Conservation (phyloP, 2,329 filamentous ascomycete species). For the Talaromyces piceae region DNA sequence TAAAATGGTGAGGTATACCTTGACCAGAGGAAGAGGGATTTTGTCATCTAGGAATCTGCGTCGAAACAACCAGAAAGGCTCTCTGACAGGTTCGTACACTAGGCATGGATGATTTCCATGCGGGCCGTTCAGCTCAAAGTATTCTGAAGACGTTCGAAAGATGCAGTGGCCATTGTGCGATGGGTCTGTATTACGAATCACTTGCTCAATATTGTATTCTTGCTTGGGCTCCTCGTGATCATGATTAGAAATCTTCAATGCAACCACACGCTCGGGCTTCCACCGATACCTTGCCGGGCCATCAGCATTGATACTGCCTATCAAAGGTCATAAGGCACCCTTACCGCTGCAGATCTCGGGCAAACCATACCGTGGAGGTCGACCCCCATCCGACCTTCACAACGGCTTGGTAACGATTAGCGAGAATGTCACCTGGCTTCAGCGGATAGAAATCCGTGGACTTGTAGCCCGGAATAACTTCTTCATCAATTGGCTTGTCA, state of each 20-base stretch:
- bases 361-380: conserved; percentile 31
- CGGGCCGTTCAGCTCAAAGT: conserved; percentile 6
- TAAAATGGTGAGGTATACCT: conserved; percentile 30
- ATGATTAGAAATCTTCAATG: conserved; percentile 23
- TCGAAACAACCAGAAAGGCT: conserved; percentile 35
- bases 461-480: conserved; percentile 3
- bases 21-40: conserved; percentile 23
- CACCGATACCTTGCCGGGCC: conserved; percentile 18
- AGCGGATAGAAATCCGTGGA: conserved; percentile 18
- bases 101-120: conserved; percentile 25
- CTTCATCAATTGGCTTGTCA: conserved; percentile 5
- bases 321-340: conserved; percentile 14
- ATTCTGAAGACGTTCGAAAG: conserved; percentile 15
- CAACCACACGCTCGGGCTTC: conserved; percentile 20
- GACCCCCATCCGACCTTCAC: conserved; percentile 31
- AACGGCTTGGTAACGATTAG: conserved; percentile 26
- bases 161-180: conserved; percentile 22
- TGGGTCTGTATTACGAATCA: conserved; percentile 21
- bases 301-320: conserved; percentile 15
- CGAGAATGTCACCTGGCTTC: conserved; percentile 24
- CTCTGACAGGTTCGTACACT: conserved; percentile 37
- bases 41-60: conserved; percentile 26
- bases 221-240: conserved; percentile 10
- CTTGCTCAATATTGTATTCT: conserved; percentile 35
- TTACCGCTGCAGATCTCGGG: conserved; percentile 22